A percentile compares a stretch with the other conserved stretches of the same genome.
Evolutionary conservation across 805 yeast genomes (phyloP).

Genomic region (Suhomyces tanzawaensis): DNA sequence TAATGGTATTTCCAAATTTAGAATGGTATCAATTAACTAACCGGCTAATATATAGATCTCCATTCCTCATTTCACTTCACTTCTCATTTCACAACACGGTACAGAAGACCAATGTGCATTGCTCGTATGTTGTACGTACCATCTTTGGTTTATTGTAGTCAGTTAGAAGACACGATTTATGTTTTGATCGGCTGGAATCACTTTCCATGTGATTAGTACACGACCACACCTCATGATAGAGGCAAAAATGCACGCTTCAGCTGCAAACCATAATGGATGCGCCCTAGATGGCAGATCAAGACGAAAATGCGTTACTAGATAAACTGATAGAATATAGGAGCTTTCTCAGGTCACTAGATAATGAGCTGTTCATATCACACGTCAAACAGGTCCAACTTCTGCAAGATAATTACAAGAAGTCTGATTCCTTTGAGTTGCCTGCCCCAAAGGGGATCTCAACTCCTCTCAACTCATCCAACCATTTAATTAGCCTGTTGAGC

Average conservation of each 20-base stretch:
- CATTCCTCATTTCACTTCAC: too few species aligned
- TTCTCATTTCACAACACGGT: too few species aligned
- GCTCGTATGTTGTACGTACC: too few species aligned
- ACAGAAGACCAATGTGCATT: too few species aligned
- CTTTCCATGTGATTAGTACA: too few species aligned
- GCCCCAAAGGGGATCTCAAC: conserved; percentile 2
- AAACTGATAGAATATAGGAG: conserved; percentile 4
- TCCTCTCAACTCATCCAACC: background rate
- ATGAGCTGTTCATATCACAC: conserved; percentile 20
- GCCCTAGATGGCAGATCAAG: background rate
- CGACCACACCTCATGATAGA: too few species aligned
- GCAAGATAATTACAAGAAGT: conserved; percentile 3
- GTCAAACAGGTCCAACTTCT: conserved; percentile 11
- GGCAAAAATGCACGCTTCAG: too few species aligned
- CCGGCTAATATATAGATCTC: too few species aligned
- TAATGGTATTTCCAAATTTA: too few species aligned
- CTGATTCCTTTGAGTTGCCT: background rate
- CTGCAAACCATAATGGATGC: too few species aligned
- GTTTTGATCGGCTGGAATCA: conserved; percentile 4
- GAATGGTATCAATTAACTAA: too few species aligned
- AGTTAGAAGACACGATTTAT: conserved; percentile 1
- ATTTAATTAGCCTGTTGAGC: conserved; percentile 3
- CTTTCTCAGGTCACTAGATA: conserved; percentile 21
- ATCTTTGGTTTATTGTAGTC: too few species aligned
- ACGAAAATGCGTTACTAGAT: background rate